These are phyloP conservation scores for Barnettozyma siamensis DNA, from an alignment of 805 yeast species.

Conservation along the genomic window DNA sequence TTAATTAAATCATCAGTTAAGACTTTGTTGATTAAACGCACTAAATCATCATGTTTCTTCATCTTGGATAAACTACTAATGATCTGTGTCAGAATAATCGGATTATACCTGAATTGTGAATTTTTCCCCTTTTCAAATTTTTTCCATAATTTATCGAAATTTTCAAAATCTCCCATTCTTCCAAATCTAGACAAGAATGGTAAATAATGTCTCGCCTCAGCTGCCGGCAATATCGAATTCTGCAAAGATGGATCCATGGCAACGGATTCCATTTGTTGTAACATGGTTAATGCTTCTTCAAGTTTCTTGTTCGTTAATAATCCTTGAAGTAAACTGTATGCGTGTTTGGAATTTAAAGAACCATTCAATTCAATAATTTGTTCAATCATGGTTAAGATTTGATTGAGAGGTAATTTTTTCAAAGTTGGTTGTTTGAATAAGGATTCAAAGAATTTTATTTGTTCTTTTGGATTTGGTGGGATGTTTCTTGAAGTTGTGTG, in stretches of 20 bases:
- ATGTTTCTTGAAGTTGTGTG: slow-evolving; percentile 13
- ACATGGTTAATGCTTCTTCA: slow-evolving; percentile 28
- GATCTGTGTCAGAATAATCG: slow-evolving; percentile 34
- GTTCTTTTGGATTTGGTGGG: slow-evolving; percentile 4
- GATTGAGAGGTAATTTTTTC: slow-evolving; percentile 3
- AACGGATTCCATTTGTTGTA: slow-evolving; percentile 29
- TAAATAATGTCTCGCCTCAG: slow-evolving; percentile 37
- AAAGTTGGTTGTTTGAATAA: slow-evolving; percentile 9
- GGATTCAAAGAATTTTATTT: not conserved
- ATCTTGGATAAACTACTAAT: slow-evolving; percentile 28
- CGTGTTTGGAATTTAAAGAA: slow-evolving; percentile 19
- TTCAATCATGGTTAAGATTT: slow-evolving; percentile 11
- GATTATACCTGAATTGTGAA: slow-evolving; percentile 23
- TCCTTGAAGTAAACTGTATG: slow-evolving; percentile 23
- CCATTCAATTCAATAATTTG: slow-evolving; percentile 8
- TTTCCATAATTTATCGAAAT: slow-evolving; percentile 27
- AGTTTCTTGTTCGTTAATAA: slow-evolving; percentile 22
- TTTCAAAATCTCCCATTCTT: slow-evolving; percentile 19
- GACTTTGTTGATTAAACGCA: slow-evolving; percentile 29
- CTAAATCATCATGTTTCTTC: slow-evolving; percentile 27
- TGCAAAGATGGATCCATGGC: slow-evolving; percentile 9
- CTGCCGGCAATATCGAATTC: slow-evolving; percentile 28
- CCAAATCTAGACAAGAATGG: slow-evolving; percentile 33
- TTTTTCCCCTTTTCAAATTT: slow-evolving; percentile 23
- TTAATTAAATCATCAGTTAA: slow-evolving; percentile 18